Base-by-base conservation (phyloP, 345 rosid genomes). In the Populus ilicifolia region DNA sequence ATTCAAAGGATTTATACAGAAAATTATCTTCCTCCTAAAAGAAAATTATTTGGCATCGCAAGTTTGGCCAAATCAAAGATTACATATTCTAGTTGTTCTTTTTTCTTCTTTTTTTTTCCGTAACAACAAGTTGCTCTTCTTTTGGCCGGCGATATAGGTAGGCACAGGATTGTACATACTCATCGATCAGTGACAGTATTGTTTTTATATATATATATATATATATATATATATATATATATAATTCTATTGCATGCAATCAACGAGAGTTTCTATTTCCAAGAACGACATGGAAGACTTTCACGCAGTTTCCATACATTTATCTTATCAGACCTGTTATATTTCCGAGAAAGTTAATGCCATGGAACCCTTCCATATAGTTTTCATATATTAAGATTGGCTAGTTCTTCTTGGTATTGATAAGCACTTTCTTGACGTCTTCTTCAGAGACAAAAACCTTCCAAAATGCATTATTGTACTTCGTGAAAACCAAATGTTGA, bases 401-500 rank as follows among this genome's bases (percentile, higher is more conserved):
- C 29, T 46, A 46, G 17, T 46, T 46, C 50, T n/a, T 62, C 14
- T 67, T 30, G 56, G 27, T 62, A 29, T 23, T 77, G 30, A 20
- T 71, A 13, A 18, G 23, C 66, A 62, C 69, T 64, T 38, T 25
- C 25, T 62, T 61, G 71, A 73, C 81, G 20, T 38, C 3, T 69
- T 44, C 52, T 59, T 12, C 43, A 5, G 1, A 44, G 67, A 72
- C 21, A 56, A 56, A 18, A 13, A 21, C 17, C 35, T 36, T 17
- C n/a, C 41, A 70, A 64, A 56, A 4, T 41, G 66, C 35, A 82
- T 74, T 65, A 54, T 82, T 78, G 81, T 63, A 64, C 79, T 75
- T 14, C 16, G 17, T 16, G 66, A 52, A 56, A 66, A 75, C 13
- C 76, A 64, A 33, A 64, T 50, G 50, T 7, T 35, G 59, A 66